A percentile compares a stretch with the other conserved stretches of the same genome.
Conservation (phyloP, 371 early-diverging fungal species). For the Rhizopus delemar region DNA sequence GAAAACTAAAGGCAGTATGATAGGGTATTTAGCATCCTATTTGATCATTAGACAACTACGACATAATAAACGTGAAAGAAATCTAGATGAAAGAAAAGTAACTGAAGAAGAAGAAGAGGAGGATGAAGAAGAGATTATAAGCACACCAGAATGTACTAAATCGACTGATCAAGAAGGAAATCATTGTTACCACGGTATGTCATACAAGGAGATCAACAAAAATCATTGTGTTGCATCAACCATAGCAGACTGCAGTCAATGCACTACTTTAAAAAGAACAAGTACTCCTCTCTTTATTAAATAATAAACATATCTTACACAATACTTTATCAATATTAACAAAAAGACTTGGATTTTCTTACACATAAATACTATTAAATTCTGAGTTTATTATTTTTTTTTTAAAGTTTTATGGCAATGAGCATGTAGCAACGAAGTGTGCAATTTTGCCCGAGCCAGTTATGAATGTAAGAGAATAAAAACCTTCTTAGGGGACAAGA, state of each 20-base stretch:
- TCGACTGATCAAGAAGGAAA: no score
- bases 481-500: no score
- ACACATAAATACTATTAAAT: no score
- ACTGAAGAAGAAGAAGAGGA: constrained; percentile 16
- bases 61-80: constrained; percentile 16
- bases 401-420: no score
- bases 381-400: no score
- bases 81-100: background rate
- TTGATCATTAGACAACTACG: constrained; percentile 49
- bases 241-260: background rate
- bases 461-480: no score
- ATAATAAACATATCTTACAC: no score
- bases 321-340: background rate
- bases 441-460: no score
- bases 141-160: no score
- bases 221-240: background rate
- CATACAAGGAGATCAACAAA: background rate
- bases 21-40: constrained; percentile 53
- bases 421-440: no score
- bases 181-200: background rate
- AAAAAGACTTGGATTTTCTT: background rate
- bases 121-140: constrained; percentile 11
- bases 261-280: no score
- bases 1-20: background rate
- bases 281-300: no score